These are phyloP conservation scores for Dendrobium catenatum DNA, from an alignment of 106 monocot species.

Conservation along the genomic window DNA sequence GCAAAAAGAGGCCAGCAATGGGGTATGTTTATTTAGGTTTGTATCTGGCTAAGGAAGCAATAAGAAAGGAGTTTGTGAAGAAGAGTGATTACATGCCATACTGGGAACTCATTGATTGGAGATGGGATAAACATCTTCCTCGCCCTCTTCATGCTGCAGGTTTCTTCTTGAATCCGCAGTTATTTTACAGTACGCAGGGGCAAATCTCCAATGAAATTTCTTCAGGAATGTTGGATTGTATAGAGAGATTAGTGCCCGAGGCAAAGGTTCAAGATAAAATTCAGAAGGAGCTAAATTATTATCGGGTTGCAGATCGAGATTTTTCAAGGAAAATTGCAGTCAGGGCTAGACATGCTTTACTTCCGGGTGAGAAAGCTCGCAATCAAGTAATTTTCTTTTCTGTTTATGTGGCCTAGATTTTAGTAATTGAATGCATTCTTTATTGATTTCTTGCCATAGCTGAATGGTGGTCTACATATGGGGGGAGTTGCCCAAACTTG, in stretches of 20 bases:
- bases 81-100: slow-evolving; percentile 55
- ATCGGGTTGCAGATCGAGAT: slow-evolving; percentile 67
- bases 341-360: slow-evolving; percentile 70
- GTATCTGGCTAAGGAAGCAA: slow-evolving; percentile 7
- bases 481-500: slow-evolving; percentile 81
- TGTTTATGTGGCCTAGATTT: background rate
- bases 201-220: slow-evolving; percentile 73
- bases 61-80: slow-evolving; percentile 8
- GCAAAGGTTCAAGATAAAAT: slow-evolving; percentile 84
- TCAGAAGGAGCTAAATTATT: slow-evolving; percentile 69
- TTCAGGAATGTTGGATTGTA: slow-evolving; percentile 85
- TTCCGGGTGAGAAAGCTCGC: slow-evolving; percentile 60
- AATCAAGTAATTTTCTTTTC: background rate
- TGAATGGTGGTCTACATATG: slow-evolving; percentile 99
- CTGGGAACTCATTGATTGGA: slow-evolving; percentile 85
- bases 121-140: slow-evolving; percentile 48
- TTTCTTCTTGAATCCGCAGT: slow-evolving; percentile 82
- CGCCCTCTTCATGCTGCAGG: slow-evolving; percentile 82
- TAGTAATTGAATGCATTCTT: background rate
- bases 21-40: slow-evolving; percentile 10
- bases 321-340: slow-evolving; percentile 90
- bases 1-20: slow-evolving; percentile 46
- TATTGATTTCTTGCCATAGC: slow-evolving; percentile 25
- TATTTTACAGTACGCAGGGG: slow-evolving; percentile 66
- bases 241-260: slow-evolving; percentile 88